phyloP scores from a whole-genome alignment of 306 rosid genomes.

The Prosopis cineraria region DNA sequence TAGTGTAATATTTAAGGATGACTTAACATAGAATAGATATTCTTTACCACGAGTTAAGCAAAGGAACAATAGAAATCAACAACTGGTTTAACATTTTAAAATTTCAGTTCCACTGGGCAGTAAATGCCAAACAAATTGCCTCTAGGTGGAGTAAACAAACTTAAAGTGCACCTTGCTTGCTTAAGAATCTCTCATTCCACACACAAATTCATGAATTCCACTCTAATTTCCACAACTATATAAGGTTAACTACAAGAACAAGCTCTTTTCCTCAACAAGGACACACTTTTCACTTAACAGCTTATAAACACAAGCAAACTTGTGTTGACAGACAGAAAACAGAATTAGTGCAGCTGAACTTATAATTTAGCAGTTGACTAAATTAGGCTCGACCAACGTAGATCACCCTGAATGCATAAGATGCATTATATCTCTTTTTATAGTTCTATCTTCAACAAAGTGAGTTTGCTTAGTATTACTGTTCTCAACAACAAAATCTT shows the following conservation, averaged over 20 bases:
- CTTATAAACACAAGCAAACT: not conserved
- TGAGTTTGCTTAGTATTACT: not conserved
- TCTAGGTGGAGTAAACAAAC: not conserved
- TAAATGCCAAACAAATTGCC: not conserved
- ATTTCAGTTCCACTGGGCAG: not conserved
- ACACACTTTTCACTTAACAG: not conserved
- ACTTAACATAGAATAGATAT: not conserved
- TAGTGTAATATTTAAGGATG: not conserved
- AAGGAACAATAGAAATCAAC: not conserved
- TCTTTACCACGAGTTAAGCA: not conserved
- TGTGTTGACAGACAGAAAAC: not conserved
- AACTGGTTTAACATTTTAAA: not conserved
- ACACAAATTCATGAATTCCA: not conserved
- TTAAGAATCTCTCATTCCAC: not conserved
- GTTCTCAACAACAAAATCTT: not conserved
- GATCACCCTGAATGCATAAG: not conserved
- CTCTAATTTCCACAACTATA: constrained; percentile 4
- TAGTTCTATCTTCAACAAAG: not conserved
- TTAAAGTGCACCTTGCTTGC: not conserved
- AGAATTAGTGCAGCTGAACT: not conserved
- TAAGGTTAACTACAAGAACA: not conserved
- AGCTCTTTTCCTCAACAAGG: not conserved
- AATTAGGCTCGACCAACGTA: not conserved
- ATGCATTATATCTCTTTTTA: not conserved
- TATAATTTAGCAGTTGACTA: not conserved